Conservation (phyloP, 352 stramenopile genomes). For the Phytophthora syringae region DNA sequence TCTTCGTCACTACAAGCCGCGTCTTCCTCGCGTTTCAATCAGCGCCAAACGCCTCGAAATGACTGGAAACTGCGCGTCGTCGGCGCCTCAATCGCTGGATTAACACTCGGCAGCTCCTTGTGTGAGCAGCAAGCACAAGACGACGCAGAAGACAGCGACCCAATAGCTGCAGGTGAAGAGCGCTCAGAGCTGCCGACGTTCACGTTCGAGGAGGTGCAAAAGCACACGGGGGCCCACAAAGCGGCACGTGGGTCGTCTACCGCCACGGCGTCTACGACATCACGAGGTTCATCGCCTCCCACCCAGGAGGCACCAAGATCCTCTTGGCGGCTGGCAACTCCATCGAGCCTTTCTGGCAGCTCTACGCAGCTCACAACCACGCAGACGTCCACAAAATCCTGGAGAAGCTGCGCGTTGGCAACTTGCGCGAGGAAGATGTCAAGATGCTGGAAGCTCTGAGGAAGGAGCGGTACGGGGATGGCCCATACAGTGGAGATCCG, state of each 20-base stretch:
- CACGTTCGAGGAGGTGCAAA: conserved; percentile 72
- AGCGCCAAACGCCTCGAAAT: background rate
- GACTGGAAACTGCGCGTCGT: conserved; percentile 9
- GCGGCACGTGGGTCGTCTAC: conserved; percentile 94
- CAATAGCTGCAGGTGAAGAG: conserved; percentile 36
- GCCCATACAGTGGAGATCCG: conserved; percentile 95
- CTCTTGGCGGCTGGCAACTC: conserved; percentile 86
- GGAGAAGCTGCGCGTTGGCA: conserved; percentile 91
- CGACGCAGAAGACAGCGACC: conserved; percentile 7
- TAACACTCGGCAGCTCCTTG: conserved; percentile 15
- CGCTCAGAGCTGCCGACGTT: conserved; percentile 65
- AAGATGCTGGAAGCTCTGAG: conserved; percentile 83
- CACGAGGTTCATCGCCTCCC: conserved; percentile 94
- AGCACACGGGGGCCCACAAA: conserved; percentile 76
- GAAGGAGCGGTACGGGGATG: conserved; percentile 86
- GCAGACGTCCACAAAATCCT: conserved; percentile 93
- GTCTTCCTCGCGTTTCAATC: background rate
- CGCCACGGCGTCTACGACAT: conserved; percentile 96
- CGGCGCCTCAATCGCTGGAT: conserved; percentile 11
- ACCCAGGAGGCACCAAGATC: conserved; percentile 94
- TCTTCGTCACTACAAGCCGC: conserved; percentile 9
- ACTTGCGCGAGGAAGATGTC: conserved; percentile 88
- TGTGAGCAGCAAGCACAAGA: conserved; percentile 27
- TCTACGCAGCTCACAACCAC: conserved; percentile 97
- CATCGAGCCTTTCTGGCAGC: conserved; percentile 95